Conservation (phyloP, 345 rosid genomes). For the Corchorus olitorius region DNA sequence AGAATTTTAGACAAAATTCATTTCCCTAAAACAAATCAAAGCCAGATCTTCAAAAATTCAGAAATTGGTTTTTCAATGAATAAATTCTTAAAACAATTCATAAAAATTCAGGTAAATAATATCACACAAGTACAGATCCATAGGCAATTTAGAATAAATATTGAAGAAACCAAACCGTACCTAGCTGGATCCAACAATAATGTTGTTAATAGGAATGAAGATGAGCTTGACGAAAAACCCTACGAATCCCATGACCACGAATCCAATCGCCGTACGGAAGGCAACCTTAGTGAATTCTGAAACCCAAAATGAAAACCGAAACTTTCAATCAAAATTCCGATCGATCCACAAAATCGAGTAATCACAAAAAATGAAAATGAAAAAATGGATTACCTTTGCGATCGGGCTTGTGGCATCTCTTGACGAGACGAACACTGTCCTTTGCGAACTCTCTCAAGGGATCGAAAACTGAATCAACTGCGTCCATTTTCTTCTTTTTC, state of each 20-base stretch:
- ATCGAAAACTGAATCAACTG: constrained; percentile 69
- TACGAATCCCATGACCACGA: constrained; percentile 81
- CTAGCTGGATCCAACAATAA: constrained; percentile 53
- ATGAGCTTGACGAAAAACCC: constrained; percentile 80
- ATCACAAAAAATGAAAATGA: neutral
- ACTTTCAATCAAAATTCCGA: neutral
- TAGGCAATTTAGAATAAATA: neutral
- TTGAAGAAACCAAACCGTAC: constrained; percentile 19
- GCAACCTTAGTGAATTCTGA: constrained; percentile 82
- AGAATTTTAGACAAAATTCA: neutral
- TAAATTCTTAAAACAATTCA: neutral
- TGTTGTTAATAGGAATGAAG: constrained; percentile 77
- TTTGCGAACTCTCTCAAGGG: constrained; percentile 81
- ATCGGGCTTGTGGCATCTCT: constrained; percentile 86
- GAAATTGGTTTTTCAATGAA: neutral
- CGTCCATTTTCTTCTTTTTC: constrained; percentile 52
- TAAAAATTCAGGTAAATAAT: neutral
- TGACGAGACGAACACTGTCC: constrained; percentile 75
- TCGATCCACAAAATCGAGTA: constrained; percentile 2
- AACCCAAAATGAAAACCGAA: neutral
- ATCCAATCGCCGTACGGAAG: constrained; percentile 79
- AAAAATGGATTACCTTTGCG: constrained; percentile 50
- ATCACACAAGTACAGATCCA: neutral
- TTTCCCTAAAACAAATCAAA: neutral
- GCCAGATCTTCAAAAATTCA: neutral